Conservation (phyloP, 1,284 basidiomycete genomes). For the Golubevia sp. region DNA sequence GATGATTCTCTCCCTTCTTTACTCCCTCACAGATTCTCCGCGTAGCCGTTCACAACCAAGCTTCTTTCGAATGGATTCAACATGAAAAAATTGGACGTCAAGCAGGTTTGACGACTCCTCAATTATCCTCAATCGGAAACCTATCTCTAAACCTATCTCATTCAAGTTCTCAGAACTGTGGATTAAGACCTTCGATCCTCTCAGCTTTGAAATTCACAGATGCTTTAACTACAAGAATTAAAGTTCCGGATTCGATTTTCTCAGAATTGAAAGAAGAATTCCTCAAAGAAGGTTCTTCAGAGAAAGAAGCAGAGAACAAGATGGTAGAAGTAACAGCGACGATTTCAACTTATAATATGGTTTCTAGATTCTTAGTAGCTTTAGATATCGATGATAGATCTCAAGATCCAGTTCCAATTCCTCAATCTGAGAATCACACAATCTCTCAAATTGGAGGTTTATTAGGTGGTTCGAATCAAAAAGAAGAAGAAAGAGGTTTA, state of each 20-base stretch:
- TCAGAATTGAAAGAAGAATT: constrained; percentile 47
- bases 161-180: constrained; percentile 26
- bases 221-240: constrained; percentile 57
- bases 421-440: constrained; percentile 24
- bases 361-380: constrained; percentile 63
- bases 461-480: too few species aligned
- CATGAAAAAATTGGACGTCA: constrained; percentile 61
- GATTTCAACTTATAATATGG: constrained; percentile 64
- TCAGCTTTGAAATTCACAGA: constrained; percentile 63
- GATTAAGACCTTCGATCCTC: constrained; percentile 31
- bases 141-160: constrained; percentile 14
- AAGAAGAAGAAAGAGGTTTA: constrained; percentile 18
- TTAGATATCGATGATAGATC: constrained; percentile 63
- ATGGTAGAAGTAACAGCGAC: constrained; percentile 62
- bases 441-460: constrained; percentile 23
- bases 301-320: constrained; percentile 50
- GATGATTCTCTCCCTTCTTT: neutral
- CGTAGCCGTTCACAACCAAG: constrained; percentile 63
- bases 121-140: constrained; percentile 62
- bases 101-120: constrained; percentile 61
- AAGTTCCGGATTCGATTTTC: constrained; percentile 49
- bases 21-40: constrained; percentile 59
- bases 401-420: constrained; percentile 49
- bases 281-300: constrained; percentile 35
- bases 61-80: constrained; percentile 64